These are phyloP conservation scores for Exophiala bonariae DNA, from an alignment of 2,329 filamentous ascomycete genomes.

Conservation along the genomic window DNA sequence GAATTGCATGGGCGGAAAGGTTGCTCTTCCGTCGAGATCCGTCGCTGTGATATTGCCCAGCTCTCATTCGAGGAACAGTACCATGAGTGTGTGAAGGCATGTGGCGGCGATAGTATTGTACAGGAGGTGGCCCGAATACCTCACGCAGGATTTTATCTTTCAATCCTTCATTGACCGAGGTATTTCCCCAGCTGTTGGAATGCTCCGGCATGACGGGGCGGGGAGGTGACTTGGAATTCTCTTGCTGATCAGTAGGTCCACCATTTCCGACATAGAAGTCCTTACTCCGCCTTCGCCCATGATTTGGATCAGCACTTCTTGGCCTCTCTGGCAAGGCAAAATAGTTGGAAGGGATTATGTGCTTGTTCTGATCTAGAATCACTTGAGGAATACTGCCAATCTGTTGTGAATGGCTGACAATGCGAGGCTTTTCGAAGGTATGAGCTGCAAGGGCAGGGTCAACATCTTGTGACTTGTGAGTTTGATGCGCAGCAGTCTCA, in stretches of 20 bases:
- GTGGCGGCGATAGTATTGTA: constrained; percentile 75
- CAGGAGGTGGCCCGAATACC: constrained; percentile 80
- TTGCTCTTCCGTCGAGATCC: constrained; percentile 34
- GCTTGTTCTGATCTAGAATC: constrained; percentile 88
- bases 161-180: constrained; percentile 82
- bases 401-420: constrained; percentile 75
- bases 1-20: constrained; percentile 26
- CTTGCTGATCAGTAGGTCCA: background rate
- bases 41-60: constrained; percentile 26
- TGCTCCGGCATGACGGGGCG: constrained; percentile 45
- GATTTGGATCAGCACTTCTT: constrained; percentile 35
- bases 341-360: constrained; percentile 84
- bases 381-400: constrained; percentile 79
- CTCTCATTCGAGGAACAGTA: constrained; percentile 55
- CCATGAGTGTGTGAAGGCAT: constrained; percentile 56
- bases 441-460: constrained; percentile 2
- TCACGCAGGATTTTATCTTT: constrained; percentile 91
- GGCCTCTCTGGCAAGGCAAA: constrained; percentile 62
- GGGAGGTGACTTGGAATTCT: constrained; percentile 3
- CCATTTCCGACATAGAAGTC: constrained; percentile 8
- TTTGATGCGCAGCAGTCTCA: constrained; percentile 1
- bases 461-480: background rate
- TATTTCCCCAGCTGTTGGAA: constrained; percentile 76
- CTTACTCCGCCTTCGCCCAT: constrained; percentile 22
- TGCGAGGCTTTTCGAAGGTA: constrained; percentile 43